Base-by-base conservation (phyloP, 306 rosid species). In the Vigna radiata region DNA sequence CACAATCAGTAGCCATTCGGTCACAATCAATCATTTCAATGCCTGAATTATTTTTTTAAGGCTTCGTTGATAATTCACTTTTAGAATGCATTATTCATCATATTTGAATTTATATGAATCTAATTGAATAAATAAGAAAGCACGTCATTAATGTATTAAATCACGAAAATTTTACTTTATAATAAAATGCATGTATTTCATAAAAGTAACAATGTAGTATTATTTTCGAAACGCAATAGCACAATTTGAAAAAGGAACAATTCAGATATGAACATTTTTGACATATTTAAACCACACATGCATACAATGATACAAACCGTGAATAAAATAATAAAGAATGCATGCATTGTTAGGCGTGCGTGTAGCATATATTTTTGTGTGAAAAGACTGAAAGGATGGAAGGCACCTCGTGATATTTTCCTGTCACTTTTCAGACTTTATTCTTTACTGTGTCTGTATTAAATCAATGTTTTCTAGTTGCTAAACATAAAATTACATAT, bases 321-420 rank as follows among this genome's bases (percentile, higher is more conserved):
- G 33, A 39, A 21, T 27, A 79, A 59, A 59, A 27, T 27, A 12
- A 2, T 56, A 23, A 8, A 59, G 11, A 59, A 14, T 59, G 39
- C 18, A 59, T 59, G 41, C 2, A 59, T 27, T 36, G 5, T 11
- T 21, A 1, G 12, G 52, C 11, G 39, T 69, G 39, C 70, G 82
- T 69, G 77, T 4, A 29, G 19, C 81, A 55, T 52, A 44, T 56
- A 59, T 70, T 48, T 59, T 46, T 78, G 54, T 70, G 43, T 60
- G 66, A 58, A 63, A 37, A 63, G 69, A 63, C 66, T 60, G 71
- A 56, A n/a, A 16, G 12, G 16, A 31, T 49, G 29, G 55, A 15
- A 52, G 25, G 50, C 58, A 7, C 14, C 77, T 78, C 63, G 44
- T 59, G 41, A 44, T 44, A 53, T 68, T 60, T 59, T 56, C 18